Conservation (phyloP, 345 rosid genomes). For the Moricandia moricandioides region DNA sequence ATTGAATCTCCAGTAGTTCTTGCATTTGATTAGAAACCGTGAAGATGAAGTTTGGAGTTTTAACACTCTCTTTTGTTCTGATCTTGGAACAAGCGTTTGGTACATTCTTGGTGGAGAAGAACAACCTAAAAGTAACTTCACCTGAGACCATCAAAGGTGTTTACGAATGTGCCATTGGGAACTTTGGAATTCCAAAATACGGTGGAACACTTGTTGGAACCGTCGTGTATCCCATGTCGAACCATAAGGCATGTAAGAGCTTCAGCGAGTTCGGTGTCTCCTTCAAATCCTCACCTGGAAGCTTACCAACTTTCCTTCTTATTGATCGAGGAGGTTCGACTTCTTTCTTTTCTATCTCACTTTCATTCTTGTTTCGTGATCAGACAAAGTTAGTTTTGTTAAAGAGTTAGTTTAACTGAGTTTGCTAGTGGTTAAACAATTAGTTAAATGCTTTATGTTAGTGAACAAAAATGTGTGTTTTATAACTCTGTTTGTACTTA, state of each 20-base stretch:
- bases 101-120: conserved; percentile 10
- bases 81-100: not conserved
- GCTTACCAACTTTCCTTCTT: conserved; percentile 11
- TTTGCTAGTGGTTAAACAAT: not conserved
- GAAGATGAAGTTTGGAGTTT: not conserved
- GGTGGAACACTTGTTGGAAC: conserved; percentile 16
- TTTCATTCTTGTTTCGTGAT: not conserved
- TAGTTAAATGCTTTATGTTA: not conserved
- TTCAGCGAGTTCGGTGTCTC: conserved; percentile 4
- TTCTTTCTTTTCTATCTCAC: not conserved
- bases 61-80: not conserved
- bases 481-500: not conserved
- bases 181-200: conserved; percentile 9
- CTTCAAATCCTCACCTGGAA: conserved; percentile 9
- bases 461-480: not conserved
- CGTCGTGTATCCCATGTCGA: not conserved
- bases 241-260: conserved; percentile 11
- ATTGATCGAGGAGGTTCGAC: conserved; percentile 15
- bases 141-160: conserved; percentile 10
- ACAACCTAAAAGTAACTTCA: conserved; percentile 4
- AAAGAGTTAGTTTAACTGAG: not conserved
- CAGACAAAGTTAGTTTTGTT: not conserved
- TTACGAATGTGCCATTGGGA: conserved; percentile 12
- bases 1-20: not conserved
- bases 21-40: not conserved